Evolutionary conservation across 2,329 filamentous ascomycete genomes (phyloP), one percentile per base, ranked within the genome.

Genomic region (Phialemonium atrogriseum): DNA sequence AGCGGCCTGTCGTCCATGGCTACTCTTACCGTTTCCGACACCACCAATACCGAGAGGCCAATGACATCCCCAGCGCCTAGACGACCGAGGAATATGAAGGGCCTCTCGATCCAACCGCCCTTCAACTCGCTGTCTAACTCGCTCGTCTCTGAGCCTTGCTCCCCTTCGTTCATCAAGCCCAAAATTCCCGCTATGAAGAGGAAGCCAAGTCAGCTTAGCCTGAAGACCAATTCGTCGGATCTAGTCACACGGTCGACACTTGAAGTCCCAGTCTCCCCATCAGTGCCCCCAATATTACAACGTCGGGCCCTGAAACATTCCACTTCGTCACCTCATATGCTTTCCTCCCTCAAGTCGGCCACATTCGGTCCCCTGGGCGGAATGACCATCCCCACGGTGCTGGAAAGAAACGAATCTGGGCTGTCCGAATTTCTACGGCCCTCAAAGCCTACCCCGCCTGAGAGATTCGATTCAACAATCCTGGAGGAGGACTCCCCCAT

Each of bases 31-130:
- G 51, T 70, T 28, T 55, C 60, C 39, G 59, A 67, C 41, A 44
- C 58, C 26, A 42, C 46, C 23, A 52, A 51, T n/a, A 50, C 63
- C 17, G 64, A 64, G 40, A 64, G 76, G 21, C 76, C 76, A 11
- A 77, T 77, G 70, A 80, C 77, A 13, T 80, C 77, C 14, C 77
- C 80, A 7, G 77, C 76, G 4, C 79, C 79, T 1, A 70, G 81
- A 46, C 80, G 82, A 48, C 70, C 73, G n/a, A 78, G 83, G 36
- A 91, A 91, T 50, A 80, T 87, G 59, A 91, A 91, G 58, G 84
- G 84, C 23, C 67, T 91, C 5, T 87, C 82, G 2, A 83, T 91
- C 27, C 83, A 88, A 47, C 77, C 69, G 32, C 80, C 64, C 0
- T 64, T 70, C 28, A 58, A 60, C 22, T 56, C 66, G 7, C 59